Base-by-base conservation (phyloP, 2,329 filamentous ascomycete species). In the Diaporthe sp. region DNA sequence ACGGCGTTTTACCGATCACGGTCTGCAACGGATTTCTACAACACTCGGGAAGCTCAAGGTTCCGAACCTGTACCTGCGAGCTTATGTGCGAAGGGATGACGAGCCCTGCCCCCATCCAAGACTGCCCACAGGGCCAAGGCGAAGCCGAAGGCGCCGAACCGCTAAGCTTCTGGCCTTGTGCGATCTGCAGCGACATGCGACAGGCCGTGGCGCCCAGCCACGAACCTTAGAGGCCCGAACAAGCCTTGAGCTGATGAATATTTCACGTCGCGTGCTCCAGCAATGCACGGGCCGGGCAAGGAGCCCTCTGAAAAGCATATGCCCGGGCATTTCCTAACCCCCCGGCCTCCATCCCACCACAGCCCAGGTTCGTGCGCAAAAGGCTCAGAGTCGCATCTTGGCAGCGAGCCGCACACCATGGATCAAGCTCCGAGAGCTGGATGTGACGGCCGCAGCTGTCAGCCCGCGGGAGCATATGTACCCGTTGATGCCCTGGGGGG, bases 361-460 rank as follows among this genome's bases (percentile, higher is more conserved):
- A 15, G 45, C 28, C 47, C 25, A 28, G 47, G 47, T 38, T 61
- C 64, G 64, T 68, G 64, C 64, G 64, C 25, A n/a, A 40, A 68
- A 54, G 47, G 64, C 25, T 54, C 45, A 68, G 64, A 22, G 64
- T 68, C 64, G 33, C 64, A 54, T 68, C 64, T 38, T 67, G 45
- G 64, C 64, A 38, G 45, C n/a, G 45, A 67, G 64, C 64, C 64
- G 64, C 64, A 67, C 12, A 25, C 45, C 45, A 67, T 67, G 64
- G 64, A 38, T 67, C 64, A 67, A 68, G 64, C 64, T 68, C 47
- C 33, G n/a, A 54, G 64, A 68, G 64, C 64, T 68, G 64, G 64
- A 54, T 54, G 64, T 40, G 64, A 40, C 64, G 47, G 64, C 64
- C 64, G 64, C 64, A 68, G 64, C 64, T 68, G 47, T 68, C 64